Evolutionary conservation across 371 early-diverging fungal genomes (phyloP), one percentile per base, ranked within the genome.

Genomic region (Mortierella sp.): DNA sequence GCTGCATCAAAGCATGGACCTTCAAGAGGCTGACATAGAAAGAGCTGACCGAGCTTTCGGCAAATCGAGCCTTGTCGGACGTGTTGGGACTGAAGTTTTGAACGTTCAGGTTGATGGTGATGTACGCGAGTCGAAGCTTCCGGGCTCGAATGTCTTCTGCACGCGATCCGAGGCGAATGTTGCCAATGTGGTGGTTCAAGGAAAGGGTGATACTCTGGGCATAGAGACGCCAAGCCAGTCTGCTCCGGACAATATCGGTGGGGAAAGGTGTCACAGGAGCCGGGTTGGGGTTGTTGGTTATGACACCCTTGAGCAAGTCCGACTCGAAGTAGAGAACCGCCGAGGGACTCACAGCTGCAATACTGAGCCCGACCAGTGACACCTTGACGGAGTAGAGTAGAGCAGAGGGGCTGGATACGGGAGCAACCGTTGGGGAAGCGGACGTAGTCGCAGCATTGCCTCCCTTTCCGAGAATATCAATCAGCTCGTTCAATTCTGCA

Each of bases 1-100:
- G 96, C 68, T 95, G 96, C 94, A 96, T 92, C 11, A 96, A 91
- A 0, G 94, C 93, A 75, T 94, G 94, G 11, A 95, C 88, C 74
- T 93, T 92, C 14, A 88, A 72, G 44, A 96, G 79, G 35, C 89
- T 85, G 3, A 96, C 81, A 72, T 89, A 89, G 41, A 92, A 90
- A 4, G 93, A 89, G 18, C 90, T 89, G 35, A 92, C 80, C 11
- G 74, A 75, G 54, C 55, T 81, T 56, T 71, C 82, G 32, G 60
- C 79, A 58, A 75, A 78, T 8, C 82, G 81, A 74, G 76, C 58
- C 70, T 81, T 78, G 54, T 79, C 77, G 4, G 78, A 65, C 3
- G 68, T 41, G 46, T 77, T 71, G 49, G 86, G 81, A 46, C 83
- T 81, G 60, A 83, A 91, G 76, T 95, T 96, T 83, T 95, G 94